phyloP scores from a whole-genome alignment of 2,329 filamentous ascomycete genomes.

The Clarireedia monteithiana region DNA sequence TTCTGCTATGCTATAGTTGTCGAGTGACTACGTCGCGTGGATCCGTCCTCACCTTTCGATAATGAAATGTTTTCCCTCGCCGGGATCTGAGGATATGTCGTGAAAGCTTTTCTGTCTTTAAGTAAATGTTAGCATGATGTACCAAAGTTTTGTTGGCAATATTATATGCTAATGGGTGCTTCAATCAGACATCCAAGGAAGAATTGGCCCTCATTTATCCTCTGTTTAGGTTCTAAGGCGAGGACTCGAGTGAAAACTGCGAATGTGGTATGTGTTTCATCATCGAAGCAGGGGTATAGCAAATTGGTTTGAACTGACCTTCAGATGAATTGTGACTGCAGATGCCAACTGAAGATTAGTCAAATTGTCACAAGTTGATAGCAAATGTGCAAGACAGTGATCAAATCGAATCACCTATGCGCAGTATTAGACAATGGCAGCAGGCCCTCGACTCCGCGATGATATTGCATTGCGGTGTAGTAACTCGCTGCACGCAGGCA shows the following conservation, averaged over 20 bases:
- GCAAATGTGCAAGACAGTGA: not conserved
- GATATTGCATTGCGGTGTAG: not conserved
- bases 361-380: not conserved
- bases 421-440: not conserved
- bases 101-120: not conserved
- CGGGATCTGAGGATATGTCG: not conserved
- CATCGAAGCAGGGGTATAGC: slow-evolving; percentile 37
- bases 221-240: slow-evolving; percentile 51
- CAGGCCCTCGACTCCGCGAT: not conserved
- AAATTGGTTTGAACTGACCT: slow-evolving; percentile 13
- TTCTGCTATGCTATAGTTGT: too few relatives aligned
- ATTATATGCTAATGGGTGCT: not conserved
- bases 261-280: slow-evolving; percentile 75
- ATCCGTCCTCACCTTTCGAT: too few relatives aligned
- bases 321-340: not conserved
- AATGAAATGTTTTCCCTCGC: too few relatives aligned
- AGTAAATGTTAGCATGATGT: slow-evolving; percentile 1
- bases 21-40: too few relatives aligned
- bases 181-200: slow-evolving; percentile 71
- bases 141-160: not conserved
- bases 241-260: slow-evolving; percentile 81
- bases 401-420: not conserved
- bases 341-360: not conserved
- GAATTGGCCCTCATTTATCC: slow-evolving; percentile 59
- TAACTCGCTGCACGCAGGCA: not conserved